phyloP scores from a whole-genome alignment of 2,329 filamentous ascomycete genomes.

The Hirsutella thompsonii region DNA sequence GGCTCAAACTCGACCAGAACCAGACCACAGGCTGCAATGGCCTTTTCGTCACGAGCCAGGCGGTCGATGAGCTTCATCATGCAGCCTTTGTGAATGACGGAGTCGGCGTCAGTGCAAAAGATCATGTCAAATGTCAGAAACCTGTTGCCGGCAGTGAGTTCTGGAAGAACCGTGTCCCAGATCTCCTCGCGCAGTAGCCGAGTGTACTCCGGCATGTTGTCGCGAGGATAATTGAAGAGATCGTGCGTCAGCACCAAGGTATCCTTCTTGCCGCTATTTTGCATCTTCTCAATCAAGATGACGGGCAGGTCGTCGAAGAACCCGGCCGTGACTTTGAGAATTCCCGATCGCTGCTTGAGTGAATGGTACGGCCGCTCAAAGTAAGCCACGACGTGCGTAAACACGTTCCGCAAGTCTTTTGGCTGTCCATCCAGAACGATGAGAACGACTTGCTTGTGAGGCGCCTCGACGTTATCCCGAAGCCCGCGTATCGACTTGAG shows the following conservation, averaged over 20 bases:
- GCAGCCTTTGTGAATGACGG: not conserved
- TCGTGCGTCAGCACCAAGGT: conserved; percentile 1
- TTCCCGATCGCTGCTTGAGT: not conserved
- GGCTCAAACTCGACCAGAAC: not conserved
- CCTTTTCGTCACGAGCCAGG: not conserved
- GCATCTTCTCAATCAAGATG: not conserved
- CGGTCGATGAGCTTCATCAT: not conserved
- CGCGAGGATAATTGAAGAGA: not conserved
- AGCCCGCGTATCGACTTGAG: not conserved
- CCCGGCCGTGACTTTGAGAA: not conserved
- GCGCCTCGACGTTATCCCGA: not conserved
- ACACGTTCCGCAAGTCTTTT: not conserved
- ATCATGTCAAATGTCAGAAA: not conserved
- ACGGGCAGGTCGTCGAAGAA: not conserved
- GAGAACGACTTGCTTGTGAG: not conserved
- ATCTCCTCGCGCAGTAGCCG: not conserved
- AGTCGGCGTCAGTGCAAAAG: conserved; percentile 1
- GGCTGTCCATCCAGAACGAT: not conserved
- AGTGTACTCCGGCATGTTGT: not conserved
- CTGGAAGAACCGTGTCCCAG: not conserved
- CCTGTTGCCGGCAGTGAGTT: not conserved
- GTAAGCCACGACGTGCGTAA: not conserved
- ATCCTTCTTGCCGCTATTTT: conserved; percentile 1
- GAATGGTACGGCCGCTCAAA: conserved; percentile 1
- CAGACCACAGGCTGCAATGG: not conserved